These are phyloP conservation scores for Colletotrichum sp. DNA, from an alignment of 2,329 filamentous ascomycete species.

Conservation along the genomic window DNA sequence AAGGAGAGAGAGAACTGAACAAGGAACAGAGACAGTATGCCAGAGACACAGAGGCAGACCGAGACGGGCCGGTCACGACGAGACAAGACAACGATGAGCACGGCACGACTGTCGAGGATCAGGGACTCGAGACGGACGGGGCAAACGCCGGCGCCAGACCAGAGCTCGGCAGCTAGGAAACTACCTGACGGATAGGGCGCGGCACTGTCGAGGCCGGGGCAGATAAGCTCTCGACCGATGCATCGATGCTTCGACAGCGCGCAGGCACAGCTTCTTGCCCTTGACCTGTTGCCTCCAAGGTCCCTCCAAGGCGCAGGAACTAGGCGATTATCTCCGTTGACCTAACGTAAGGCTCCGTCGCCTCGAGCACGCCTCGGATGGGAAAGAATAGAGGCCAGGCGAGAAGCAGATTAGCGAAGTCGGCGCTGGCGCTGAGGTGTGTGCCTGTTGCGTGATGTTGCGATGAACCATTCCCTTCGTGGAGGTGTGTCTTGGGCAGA, in stretches of 20 bases:
- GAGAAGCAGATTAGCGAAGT: constrained; percentile 2
- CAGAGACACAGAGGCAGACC: neutral
- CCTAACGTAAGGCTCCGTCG: neutral
- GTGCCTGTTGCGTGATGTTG: constrained; percentile 13
- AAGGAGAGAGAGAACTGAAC: neutral
- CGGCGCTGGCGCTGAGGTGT: neutral
- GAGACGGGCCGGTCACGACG: neutral
- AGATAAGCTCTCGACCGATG: neutral
- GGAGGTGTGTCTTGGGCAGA: constrained; percentile 18
- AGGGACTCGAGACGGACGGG: neutral
- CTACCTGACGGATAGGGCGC: neutral
- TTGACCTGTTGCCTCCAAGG: neutral
- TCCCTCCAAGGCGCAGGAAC: neutral
- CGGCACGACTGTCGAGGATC: neutral
- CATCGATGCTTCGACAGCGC: neutral
- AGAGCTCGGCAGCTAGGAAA: neutral
- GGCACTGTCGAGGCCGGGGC: neutral
- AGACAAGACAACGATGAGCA: neutral
- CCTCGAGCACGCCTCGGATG: neutral
- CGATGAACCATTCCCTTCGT: constrained; percentile 1
- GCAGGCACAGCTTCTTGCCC: neutral
- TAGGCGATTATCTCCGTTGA: neutral
- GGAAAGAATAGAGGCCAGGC: neutral
- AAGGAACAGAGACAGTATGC: neutral
- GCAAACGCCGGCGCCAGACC: neutral